Evolutionary conservation across 2,329 filamentous ascomycete genomes (phyloP).

Genomic region (Penicillium hesseltinei): DNA sequence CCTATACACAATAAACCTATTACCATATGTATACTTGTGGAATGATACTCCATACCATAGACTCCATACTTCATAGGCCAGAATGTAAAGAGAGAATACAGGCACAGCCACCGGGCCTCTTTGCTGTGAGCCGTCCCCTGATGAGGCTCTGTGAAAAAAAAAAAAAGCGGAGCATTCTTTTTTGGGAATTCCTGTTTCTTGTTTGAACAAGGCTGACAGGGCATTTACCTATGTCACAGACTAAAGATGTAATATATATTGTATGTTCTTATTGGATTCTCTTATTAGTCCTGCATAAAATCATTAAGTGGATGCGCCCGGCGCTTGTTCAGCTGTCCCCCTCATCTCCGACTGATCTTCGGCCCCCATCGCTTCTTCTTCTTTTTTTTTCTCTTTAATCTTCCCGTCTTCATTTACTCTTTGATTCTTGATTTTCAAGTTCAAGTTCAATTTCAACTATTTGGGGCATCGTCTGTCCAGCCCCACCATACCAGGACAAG

Average conservation of each 20-base stretch:
- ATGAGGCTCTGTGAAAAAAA: background rate
- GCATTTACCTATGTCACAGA: background rate
- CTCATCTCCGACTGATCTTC: conserved; percentile 11
- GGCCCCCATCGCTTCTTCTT: conserved; percentile 1
- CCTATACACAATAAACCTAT: background rate
- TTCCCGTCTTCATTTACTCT: background rate
- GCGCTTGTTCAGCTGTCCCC: conserved; percentile 12
- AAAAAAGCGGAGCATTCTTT: background rate
- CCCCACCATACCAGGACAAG: background rate
- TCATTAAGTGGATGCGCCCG: conserved; percentile 8
- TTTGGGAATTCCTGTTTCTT: background rate
- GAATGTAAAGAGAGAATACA: background rate
- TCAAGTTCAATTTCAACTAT: background rate
- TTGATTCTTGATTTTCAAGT: background rate
- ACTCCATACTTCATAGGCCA: background rate
- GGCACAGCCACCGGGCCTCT: background rate
- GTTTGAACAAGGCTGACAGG: conserved; percentile 2
- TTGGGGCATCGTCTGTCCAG: background rate
- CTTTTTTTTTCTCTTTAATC: background rate
- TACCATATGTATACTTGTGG: background rate
- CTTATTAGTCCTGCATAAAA: background rate
- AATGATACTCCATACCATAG: background rate
- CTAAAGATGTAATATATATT: background rate
- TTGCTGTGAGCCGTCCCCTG: background rate
- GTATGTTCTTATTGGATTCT: background rate